Evolutionary conservation across 208 protist species (phyloP).

Genomic region (Kentomonas sorsogonicus): DNA sequence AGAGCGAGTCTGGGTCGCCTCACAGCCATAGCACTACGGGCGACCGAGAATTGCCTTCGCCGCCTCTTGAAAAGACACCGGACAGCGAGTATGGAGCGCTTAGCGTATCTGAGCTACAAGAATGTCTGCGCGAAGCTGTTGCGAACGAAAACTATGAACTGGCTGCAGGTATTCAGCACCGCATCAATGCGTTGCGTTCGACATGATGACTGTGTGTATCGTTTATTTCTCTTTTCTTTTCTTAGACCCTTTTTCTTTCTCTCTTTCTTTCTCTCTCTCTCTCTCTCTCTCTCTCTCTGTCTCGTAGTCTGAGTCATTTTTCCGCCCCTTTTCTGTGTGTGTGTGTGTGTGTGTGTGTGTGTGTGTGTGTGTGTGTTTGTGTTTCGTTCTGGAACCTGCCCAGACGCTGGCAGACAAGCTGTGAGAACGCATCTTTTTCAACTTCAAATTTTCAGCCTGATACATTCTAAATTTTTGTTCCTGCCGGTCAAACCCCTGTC

Average conservation of each 20-base stretch:
- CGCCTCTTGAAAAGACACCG: neutral
- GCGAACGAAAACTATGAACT: no score
- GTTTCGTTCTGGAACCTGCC: neutral
- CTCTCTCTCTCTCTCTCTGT: neutral
- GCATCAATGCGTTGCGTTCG: no score
- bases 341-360: constrained; percentile 10
- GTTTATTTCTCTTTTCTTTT: neutral
- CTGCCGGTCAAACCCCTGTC: no score
- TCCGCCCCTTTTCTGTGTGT: neutral
- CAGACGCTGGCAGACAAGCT: neutral
- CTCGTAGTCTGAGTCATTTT: neutral
- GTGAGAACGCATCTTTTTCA: neutral
- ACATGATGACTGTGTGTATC: no score
- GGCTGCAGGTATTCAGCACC: no score
- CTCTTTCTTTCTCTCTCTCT: neutral
- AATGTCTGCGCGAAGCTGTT: no score
- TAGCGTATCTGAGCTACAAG: no score
- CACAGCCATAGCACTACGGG: no score
- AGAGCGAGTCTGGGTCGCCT: no score
- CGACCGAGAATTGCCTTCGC: neutral
- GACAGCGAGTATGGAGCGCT: no score
- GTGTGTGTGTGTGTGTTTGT: neutral
- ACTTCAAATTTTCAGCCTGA: no score
- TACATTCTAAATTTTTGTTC: no score
- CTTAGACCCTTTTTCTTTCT: neutral